Base-by-base conservation (phyloP, 148 eudicot species). In the Fagopyrum homotropicum region DNA sequence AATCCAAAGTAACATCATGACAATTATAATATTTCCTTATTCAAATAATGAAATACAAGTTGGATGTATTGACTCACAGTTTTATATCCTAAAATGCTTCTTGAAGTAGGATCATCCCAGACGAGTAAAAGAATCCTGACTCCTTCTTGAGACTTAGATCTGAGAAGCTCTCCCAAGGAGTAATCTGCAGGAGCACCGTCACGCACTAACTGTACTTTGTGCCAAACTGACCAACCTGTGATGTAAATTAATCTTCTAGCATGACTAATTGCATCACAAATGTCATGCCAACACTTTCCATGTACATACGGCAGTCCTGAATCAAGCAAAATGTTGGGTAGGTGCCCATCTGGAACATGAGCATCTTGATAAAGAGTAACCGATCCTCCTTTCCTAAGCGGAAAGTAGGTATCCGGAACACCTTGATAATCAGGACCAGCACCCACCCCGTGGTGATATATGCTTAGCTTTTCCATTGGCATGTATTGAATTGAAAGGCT, bases 51-150 rank as follows among this genome's bases (percentile, higher is more conserved):
- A 35, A 17, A 72, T 46, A 29, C 75, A 72, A 16, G 7, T 17
- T 7, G 1, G 9, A 22, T 22, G 26, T 22, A 22, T 22, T 69
- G 9, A 85, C 94, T 85, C 76, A 96, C 99, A 49, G 93, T 92
- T 85, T 84, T 89, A 79, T 88, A 89, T 19, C 97, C 98, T 79
- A 96, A 73, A 49, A 92, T 92, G 86, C 90, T 96, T 83, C 98
- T 89, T 77, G 99, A 96, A 54, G 98, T 92, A 75, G 97, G 97
- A 75, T 96, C 99, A 81, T 96, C 99, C 99, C 99, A 96, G 15
- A 96, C 83, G n/a, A 96, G 97, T 79, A 96, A 91, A 78, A 96
- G 76, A 75, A 96, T 93, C 80, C 99, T 88, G 70, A 92, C 99
- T 69, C 98, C 99, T 87, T 96, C 99, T 63, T 90, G 97, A 50